phyloP scores from a whole-genome alignment of 345 rosid species.

The Aquilaria sinensis region DNA sequence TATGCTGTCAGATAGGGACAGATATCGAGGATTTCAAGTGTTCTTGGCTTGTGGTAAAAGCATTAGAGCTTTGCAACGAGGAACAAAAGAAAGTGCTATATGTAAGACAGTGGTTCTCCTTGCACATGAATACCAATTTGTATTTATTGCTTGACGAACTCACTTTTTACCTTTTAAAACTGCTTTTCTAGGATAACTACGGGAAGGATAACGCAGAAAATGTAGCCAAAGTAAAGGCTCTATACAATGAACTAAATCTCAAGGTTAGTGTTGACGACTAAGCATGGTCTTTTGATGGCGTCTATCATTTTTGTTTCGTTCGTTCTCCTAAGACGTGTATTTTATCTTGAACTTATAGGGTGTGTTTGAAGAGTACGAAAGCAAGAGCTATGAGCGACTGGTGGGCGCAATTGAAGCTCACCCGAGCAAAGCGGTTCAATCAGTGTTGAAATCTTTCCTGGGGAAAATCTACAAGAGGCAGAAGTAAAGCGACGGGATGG shows the following conservation, averaged over 20 bases:
- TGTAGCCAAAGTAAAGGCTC: constrained; percentile 65
- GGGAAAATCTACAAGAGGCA: constrained; percentile 88
- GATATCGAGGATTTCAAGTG: constrained; percentile 88
- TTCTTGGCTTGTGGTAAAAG: constrained; percentile 86
- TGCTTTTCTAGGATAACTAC: constrained; percentile 53
- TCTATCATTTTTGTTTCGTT: background rate
- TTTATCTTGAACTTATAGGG: constrained; percentile 29
- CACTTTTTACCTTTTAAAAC: background rate
- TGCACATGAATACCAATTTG: too few relatives aligned
- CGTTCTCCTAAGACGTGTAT: background rate
- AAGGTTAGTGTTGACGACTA: constrained; percentile 35
- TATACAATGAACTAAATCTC: constrained; percentile 62
- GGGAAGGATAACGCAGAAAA: constrained; percentile 58
- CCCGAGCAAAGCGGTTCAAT: constrained; percentile 64
- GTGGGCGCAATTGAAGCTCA: constrained; percentile 55
- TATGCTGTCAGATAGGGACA: constrained; percentile 56
- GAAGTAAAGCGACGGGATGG: constrained; percentile 25
- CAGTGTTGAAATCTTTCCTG: constrained; percentile 79
- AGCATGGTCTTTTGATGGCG: too few relatives aligned
- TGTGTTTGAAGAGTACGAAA: constrained; percentile 65
- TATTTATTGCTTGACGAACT: too few relatives aligned
- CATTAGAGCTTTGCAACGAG: constrained; percentile 53
- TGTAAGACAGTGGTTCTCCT: constrained; percentile 26
- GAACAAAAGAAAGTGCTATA: constrained; percentile 55
- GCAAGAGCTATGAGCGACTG: constrained; percentile 65